Base-by-base conservation (phyloP, 768 basidiomycete species). In the Suillus spraguei region DNA sequence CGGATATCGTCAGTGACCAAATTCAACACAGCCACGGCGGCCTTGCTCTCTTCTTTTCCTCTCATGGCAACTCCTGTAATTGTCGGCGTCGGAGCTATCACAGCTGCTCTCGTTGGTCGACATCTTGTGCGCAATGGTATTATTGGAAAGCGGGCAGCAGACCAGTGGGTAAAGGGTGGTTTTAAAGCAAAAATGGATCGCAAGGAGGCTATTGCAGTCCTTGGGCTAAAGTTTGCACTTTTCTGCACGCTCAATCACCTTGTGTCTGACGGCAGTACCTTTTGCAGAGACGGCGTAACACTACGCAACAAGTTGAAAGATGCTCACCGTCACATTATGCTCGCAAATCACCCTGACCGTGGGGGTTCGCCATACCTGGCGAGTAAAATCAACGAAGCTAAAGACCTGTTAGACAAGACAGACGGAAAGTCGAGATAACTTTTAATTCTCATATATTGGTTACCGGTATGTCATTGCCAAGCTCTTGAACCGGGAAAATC, bases 381-480 rank as follows among this genome's bases (percentile, higher is more conserved):
- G 14, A 95, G 94, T 71, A 99, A 99, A 83, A 97, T 99, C 66
- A 99, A 99, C 77, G 97, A 99, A 73, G 97, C 97, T 0, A 98
- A 97, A 74, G 97, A 95, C 70, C 67, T 97, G 63, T 76, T 97
- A 54, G 95, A 97, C 39, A 93, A 91, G 74, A 82, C 83, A n/a
- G 88, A 90, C 59, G 83, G 83, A 60, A 85, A 80, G 68, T 24
- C 44, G 17, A 75, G 74, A 63, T 75, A 63, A 68, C 55, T 13
- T 13, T 61, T 16, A 20, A 9, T 33, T 16, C 36, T 35, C 20
- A n/a, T 52, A 10, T 32, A 6, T 39, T 47, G 38, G n/a, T 62
- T 47, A 36, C n/a, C 33, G 20, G 42, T 64, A 42, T 39, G 38
- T 32, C 41, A 7, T 38, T 20, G 11, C 3, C 56, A 58, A 20